phyloP scores from a whole-genome alignment of 2,329 filamentous ascomycete genomes.

The Botryotinia convoluta region DNA sequence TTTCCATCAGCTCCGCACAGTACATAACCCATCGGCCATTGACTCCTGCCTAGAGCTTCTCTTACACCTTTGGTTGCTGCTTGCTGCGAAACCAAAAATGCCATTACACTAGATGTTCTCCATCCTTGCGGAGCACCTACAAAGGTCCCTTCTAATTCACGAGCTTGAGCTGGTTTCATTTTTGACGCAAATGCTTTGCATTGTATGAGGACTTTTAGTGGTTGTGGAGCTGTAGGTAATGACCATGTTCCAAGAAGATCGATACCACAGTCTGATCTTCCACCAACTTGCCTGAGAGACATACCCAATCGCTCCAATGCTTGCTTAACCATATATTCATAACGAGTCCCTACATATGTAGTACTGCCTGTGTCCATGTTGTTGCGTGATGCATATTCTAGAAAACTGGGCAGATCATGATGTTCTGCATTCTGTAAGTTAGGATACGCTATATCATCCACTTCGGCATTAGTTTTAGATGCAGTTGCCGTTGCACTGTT shows the following conservation, averaged over 20 bases:
- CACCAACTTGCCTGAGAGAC: conserved; percentile 62
- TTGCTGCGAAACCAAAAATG: conserved; percentile 65
- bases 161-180: conserved; percentile 56
- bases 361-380: conserved; percentile 55
- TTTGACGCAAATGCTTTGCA: conserved; percentile 63
- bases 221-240: conserved; percentile 46
- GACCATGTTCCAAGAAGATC: conserved; percentile 72
- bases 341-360: conserved; percentile 69
- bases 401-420: conserved; percentile 61
- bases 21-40: conserved; percentile 70
- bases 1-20: conserved; percentile 57
- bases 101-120: conserved; percentile 61
- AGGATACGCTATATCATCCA: conserved; percentile 44
- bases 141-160: conserved; percentile 81
- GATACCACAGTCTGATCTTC: conserved; percentile 66
- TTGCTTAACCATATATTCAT: conserved; percentile 66
- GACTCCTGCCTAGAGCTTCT: conserved; percentile 65
- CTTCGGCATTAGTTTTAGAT: background rate
- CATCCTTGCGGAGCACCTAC: conserved; percentile 70
- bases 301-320: conserved; percentile 62
- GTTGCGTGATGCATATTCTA: conserved; percentile 57
- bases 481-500: conserved; percentile 22
- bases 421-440: conserved; percentile 52
- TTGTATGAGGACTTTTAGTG: conserved; percentile 55
- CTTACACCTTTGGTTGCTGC: conserved; percentile 76